Conservation (phyloP, 495 filamentous ascomycete genomes). For the Beverwykella pulmonaria region DNA sequence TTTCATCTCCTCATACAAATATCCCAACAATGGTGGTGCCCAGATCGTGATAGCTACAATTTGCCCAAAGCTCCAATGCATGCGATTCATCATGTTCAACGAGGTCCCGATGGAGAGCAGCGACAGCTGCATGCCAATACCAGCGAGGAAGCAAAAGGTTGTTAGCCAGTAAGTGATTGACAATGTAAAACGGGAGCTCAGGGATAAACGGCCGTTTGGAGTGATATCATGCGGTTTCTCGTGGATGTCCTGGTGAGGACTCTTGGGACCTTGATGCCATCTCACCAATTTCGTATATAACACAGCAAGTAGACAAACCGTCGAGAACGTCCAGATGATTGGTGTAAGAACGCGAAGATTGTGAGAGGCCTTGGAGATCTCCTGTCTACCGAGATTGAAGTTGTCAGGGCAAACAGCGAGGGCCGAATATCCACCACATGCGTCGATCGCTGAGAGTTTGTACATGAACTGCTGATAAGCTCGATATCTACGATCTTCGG, state of each 20-base stretch:
- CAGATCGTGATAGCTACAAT: slow-evolving; percentile 29
- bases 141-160: slow-evolving; percentile 20
- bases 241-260: background rate
- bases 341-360: slow-evolving; percentile 17
- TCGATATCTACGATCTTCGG: background rate
- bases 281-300: background rate
- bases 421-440: slow-evolving; percentile 23
- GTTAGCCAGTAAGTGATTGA: slow-evolving; percentile 6
- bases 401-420: slow-evolving; percentile 22
- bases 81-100: slow-evolving; percentile 24
- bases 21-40: slow-evolving; percentile 14
- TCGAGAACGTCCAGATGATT: slow-evolving; percentile 24
- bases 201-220: background rate
- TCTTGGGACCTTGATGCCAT: background rate
- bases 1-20: slow-evolving; percentile 19
- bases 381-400: background rate
- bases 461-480: slow-evolving; percentile 31
- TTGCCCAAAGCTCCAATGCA: slow-evolving; percentile 25
- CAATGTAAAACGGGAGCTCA: background rate
- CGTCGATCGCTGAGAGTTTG: slow-evolving; percentile 15
- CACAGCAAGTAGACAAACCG: background rate
- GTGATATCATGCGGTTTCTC: background rate
- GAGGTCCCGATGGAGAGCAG: slow-evolving; percentile 18
- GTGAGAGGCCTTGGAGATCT: background rate
- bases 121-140: slow-evolving; percentile 28